Evolutionary conservation across 2,329 filamentous ascomycete genomes (phyloP), one percentile per base, ranked within the genome.

Genomic region (Dothiorella sarmentorum): DNA sequence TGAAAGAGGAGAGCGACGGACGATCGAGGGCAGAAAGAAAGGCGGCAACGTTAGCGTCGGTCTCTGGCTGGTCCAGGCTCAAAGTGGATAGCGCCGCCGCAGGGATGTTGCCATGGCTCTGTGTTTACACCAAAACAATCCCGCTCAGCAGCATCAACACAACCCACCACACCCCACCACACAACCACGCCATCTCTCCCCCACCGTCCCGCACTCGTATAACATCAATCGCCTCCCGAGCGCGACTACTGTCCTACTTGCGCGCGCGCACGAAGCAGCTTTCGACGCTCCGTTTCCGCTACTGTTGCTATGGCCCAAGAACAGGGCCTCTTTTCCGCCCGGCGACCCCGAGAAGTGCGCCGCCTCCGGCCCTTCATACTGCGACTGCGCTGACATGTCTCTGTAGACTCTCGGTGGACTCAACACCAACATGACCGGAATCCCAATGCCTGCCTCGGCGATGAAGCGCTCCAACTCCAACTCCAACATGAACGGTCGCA

Each of bases 401-500:
- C 5, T 22, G 13, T 15, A 95, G 91, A 97, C 94, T 56, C 84
- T 97, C 61, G 92, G 88, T 64, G 87, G 86, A 65, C 85, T 96
- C 69, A 93, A 85, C 72, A 85, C 87, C 73, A 93, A 91, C 63
- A 68, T 68, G 73, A 89, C 89, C 18, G 85, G 85, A 20, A 90
- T 99, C 63, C 94, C 94, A 18, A 91, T 96, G 76, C 93, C 94
- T 7, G 83, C 89, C 26, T 97, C 93, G 38, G 90, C 91, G 38
- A 88, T 99, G 82, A 99, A 99, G 79, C 90, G 94, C 73, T 89
- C 90, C 27, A 94, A 86, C 69, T 92, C 91, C 11, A 86, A 85
- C 66, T 85, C 85, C 63, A 85, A 85, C 69, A 80, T 85, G 67
- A 44, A 66, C 44, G 85, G 80, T 65, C 90, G 93, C 66, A 91